Evolutionary conservation across 202 grass and related monocot genomes (phyloP), one percentile per base, ranked within the genome.

Genomic region (Hordeum pubiflorum): DNA sequence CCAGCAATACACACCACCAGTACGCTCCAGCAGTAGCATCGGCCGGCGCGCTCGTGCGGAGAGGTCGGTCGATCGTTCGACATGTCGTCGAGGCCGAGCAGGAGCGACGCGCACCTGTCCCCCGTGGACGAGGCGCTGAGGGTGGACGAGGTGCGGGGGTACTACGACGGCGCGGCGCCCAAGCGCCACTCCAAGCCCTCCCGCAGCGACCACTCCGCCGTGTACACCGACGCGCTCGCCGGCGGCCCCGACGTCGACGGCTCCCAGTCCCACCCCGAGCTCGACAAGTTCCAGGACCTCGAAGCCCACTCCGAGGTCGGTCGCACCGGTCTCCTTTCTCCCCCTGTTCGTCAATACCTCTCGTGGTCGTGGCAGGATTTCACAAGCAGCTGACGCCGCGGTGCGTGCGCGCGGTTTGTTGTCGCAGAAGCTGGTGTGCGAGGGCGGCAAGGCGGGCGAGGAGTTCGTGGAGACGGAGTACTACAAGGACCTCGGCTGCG

Each of bases 171-270:
- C 21, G 78, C 82, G 15, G 87, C 79, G 23, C 89, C 94, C 76
- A 93, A 88, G 82, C 91, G 87, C 82, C 91, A 97, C 87, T 31
- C 94, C 89, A 93, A 97, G 89, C 91, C 91, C 8, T 93, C 85
- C 38, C 89, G 91, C 73, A 93, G 91, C 77, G 89, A 97, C 13
- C 83, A 80, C 71, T 92, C 92, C 58, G 31, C 78, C 4, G 79
- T 90, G 26, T 94, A 94, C 77, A 67, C 89, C 41, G 87, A 90
- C 64, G 68, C 94, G 75, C 65, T 91, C 55, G 58, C 81, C 72
- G 46, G 21, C 72, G 46, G 21, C 14, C 7, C 18, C 17, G 50
- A 6, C 50, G 50, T 2, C 9, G 63, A 60, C 48, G 54, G 23
- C 66, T 64, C 81, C 71, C 88, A 84, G 60, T 64, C 81, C 71